Conservation (phyloP, 2,329 filamentous ascomycete species). For the Drechslera avenae region DNA sequence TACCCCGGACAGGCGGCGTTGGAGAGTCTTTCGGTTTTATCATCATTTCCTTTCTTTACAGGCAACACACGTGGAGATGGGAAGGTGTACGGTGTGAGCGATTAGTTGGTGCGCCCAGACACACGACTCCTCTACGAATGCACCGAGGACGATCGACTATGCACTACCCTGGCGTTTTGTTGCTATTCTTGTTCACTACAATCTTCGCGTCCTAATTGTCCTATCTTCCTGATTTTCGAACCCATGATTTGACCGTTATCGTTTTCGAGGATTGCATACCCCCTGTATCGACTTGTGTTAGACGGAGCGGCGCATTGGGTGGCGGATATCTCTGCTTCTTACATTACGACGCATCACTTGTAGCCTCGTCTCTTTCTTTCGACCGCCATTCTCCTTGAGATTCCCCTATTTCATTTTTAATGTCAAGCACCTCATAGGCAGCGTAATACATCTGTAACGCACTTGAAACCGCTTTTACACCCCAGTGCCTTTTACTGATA, state of each 20-base stretch:
- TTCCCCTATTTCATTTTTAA: slow-evolving; percentile 6
- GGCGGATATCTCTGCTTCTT: not conserved
- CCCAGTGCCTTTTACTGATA: not conserved
- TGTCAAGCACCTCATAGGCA: not conserved
- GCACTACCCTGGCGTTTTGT: slow-evolving; percentile 23
- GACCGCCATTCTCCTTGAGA: slow-evolving; percentile 5
- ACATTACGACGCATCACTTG: slow-evolving; percentile 3
- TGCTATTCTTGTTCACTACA: not conserved
- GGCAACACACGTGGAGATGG: slow-evolving; percentile 18
- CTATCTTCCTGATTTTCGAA: not conserved
- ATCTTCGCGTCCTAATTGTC: slow-evolving; percentile 6
- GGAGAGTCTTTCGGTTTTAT: slow-evolving; percentile 17
- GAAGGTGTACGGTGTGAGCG: slow-evolving; percentile 16
- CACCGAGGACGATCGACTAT: slow-evolving; percentile 17
- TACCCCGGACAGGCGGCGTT: slow-evolving; percentile 44
- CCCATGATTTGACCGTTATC: not conserved
- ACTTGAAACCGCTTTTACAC: slow-evolving; percentile 1
- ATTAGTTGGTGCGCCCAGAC: slow-evolving; percentile 20
- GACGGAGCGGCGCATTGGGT: slow-evolving; percentile 1
- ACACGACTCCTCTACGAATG: slow-evolving; percentile 20
- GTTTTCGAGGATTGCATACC: slow-evolving; percentile 6
- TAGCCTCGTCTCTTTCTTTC: slow-evolving; percentile 1
- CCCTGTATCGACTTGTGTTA: slow-evolving; percentile 8
- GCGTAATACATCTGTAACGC: slow-evolving; percentile 14
- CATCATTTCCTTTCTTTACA: slow-evolving; percentile 21